Percentiles rank a stretch among this genome's conserved stretches.
Evolutionary conservation across 108 stramenopile genomes (phyloP).

Genomic region (Stephanodiscus minutulus): DNA sequence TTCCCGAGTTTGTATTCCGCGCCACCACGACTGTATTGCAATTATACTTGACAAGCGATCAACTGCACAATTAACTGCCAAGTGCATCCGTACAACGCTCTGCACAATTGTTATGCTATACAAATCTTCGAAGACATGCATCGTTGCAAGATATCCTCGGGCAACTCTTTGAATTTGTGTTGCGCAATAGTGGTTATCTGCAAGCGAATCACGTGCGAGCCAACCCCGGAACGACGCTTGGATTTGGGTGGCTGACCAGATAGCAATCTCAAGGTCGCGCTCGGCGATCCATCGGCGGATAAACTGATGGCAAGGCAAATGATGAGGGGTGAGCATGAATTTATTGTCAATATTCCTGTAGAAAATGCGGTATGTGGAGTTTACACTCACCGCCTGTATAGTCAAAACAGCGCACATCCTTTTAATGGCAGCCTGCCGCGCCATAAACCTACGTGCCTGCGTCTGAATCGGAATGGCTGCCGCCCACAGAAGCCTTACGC

Average conservation of each 20-base stretch:
- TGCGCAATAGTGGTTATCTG: conserved; percentile 58
- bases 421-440: conserved; percentile 64
- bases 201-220: conserved; percentile 58
- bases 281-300: conserved; percentile 79
- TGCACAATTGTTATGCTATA: conserved; percentile 68
- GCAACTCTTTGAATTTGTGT: conserved; percentile 73
- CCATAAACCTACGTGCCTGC: conserved; percentile 66
- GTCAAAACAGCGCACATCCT: conserved; percentile 79
- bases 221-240: conserved; percentile 72
- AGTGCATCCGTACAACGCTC: conserved; percentile 55
- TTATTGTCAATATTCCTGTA: background rate
- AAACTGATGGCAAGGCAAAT: conserved; percentile 31
- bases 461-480: conserved; percentile 84
- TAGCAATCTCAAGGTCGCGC: conserved; percentile 53
- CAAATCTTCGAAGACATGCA: conserved; percentile 64
- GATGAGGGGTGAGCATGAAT: background rate
- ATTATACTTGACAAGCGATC: conserved; percentile 45
- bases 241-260: conserved; percentile 59
- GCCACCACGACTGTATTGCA: conserved; percentile 54
- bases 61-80: conserved; percentile 45
- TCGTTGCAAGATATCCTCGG: conserved; percentile 66
- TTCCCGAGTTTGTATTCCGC: conserved; percentile 49
- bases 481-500: conserved; percentile 70
- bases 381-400: conserved; percentile 52
- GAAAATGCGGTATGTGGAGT: background rate